Base-by-base conservation (phyloP, 352 stramenopile species). In the Blastocystis sp. region DNA sequence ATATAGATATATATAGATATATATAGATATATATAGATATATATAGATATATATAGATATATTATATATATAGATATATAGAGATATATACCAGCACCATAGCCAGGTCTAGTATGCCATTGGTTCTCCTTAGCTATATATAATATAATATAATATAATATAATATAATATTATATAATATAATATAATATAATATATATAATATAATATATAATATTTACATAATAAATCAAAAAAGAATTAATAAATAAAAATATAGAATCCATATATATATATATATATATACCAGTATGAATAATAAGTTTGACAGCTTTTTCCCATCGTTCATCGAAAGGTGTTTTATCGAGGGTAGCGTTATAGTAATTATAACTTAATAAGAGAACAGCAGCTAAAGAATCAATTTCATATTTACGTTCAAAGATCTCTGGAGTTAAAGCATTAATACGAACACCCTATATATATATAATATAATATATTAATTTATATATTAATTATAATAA, bases 381-480 rank as follows among this genome's bases (percentile, higher is more conserved):
- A 25, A 73, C 67, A 7, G 64, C 58, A 19, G 45, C 56, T 13
- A 73, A 43, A 16, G 37, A 66, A 35, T 73, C 69, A 10, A 73
- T 64, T 31, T 73, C 69, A 37, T 70, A 73, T 47, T 73, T 73
- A 11, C 69, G 58, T 48, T 73, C 69, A 36, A 73, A 73, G 11
- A 72, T 68, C 0, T 49, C 11, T 23, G 47, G 30, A 11, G 21
- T 64, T 65, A 73, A 70, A 10, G 64, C 62, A 25, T 54, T 62
- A 23, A 55, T 18, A 30, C 43, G 16, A 19, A 65, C 65, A 40
- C 67, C 25, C 47, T 66, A 52, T 13, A 13, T 5, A 1, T 52
- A 4, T 54, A 7, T 33, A 19, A 13, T 36, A 21, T 16, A 23
- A 31, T 48, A 0, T 4, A 32, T 18, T 4, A 10, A 28, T 33